Evolutionary conservation across 805 yeast genomes (phyloP).

Genomic region (Zygosaccharomyces bisporus): DNA sequence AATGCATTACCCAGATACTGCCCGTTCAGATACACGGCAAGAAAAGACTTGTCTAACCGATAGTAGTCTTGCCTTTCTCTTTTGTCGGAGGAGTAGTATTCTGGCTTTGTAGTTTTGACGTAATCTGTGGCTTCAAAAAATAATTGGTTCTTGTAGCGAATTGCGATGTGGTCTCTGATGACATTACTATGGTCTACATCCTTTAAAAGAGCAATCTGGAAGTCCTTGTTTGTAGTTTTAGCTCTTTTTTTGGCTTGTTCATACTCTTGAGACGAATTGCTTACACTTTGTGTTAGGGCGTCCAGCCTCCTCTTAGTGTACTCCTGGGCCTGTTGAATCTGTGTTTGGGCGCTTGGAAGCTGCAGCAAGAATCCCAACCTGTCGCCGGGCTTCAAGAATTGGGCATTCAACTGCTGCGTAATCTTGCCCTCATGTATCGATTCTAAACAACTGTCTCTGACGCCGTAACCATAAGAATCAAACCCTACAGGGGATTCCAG

Average conservation of each 20-base stretch:
- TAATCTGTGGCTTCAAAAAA: slow-evolving; percentile 81
- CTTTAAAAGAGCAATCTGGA: slow-evolving; percentile 31
- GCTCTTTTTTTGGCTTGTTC: slow-evolving; percentile 14
- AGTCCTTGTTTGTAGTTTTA: slow-evolving; percentile 22
- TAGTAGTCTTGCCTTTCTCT: slow-evolving; percentile 41
- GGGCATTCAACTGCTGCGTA: slow-evolving; percentile 44
- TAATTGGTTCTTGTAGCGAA: slow-evolving; percentile 69
- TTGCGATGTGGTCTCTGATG: slow-evolving; percentile 81
- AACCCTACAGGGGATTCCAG: slow-evolving; percentile 94
- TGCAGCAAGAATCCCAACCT: slow-evolving; percentile 72
- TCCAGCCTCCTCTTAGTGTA: slow-evolving; percentile 36
- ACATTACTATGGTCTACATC: slow-evolving; percentile 42
- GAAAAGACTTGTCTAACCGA: slow-evolving; percentile 45
- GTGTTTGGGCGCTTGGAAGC: slow-evolving; percentile 54
- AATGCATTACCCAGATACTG: slow-evolving; percentile 59
- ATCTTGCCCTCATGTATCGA: slow-evolving; percentile 52
- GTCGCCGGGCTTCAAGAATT: slow-evolving; percentile 63
- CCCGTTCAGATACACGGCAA: slow-evolving; percentile 79
- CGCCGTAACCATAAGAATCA: slow-evolving; percentile 90
- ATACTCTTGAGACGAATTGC: slow-evolving; percentile 4
- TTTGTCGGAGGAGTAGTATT: slow-evolving; percentile 32
- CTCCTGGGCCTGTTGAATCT: slow-evolving; percentile 40
- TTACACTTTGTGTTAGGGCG: slow-evolving; percentile 18
- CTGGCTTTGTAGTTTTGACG: slow-evolving; percentile 34
- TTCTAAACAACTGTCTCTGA: slow-evolving; percentile 75